Percentiles rank a stretch among this genome's conserved stretches.
Evolutionary conservation across 1,284 basidiomycete genomes (phyloP).

Genomic region (Phylloporus sp.): DNA sequence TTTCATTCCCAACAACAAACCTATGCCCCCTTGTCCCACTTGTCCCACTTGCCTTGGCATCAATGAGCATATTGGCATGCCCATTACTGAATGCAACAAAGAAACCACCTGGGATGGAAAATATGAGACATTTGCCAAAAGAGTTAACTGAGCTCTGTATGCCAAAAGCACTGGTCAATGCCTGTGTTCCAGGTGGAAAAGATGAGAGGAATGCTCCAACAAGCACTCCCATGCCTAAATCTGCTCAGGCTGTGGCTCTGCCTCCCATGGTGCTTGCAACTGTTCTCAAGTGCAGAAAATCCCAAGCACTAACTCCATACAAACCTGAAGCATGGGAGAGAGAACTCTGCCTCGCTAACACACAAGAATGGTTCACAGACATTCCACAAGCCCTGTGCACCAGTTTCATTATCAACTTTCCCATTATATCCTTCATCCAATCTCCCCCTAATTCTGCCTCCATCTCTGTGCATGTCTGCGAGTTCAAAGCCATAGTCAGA

Average conservation of each 20-base stretch:
- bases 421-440: background rate
- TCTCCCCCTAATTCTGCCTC: background rate
- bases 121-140: background rate
- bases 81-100: background rate
- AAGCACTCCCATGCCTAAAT: background rate
- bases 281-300: background rate
- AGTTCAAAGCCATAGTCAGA: background rate
- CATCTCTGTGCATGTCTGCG: accelerated
- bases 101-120: background rate
- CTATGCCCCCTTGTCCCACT: background rate
- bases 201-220: background rate
- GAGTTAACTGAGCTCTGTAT: background rate
- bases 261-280: background rate
- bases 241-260: background rate
- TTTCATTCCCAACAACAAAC: background rate
- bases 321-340: background rate
- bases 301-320: background rate
- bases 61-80: background rate
- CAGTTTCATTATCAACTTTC: conserved; percentile 5
- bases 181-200: background rate
- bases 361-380: background rate
- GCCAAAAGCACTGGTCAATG: background rate
- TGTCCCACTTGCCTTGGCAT: background rate
- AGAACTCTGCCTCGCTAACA: background rate
- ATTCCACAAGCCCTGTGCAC: background rate